These are phyloP conservation scores for Phoma sp. DNA, from an alignment of 2,329 filamentous ascomycete genomes.

Conservation along the genomic window DNA sequence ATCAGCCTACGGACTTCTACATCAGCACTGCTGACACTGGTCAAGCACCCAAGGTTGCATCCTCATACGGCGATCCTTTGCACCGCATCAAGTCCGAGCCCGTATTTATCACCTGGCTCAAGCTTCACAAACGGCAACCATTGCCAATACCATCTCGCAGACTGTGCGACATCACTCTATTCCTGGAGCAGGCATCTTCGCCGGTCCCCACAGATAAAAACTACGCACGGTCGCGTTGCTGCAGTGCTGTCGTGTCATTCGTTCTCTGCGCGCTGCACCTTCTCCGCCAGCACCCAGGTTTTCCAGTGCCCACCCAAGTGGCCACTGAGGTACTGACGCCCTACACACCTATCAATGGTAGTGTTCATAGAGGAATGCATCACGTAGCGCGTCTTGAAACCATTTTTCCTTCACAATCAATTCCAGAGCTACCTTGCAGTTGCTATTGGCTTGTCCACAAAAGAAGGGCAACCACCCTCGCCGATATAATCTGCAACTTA, in stretches of 20 bases:
- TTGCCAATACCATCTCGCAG: slow-evolving; percentile 13
- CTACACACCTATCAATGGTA: slow-evolving; percentile 8
- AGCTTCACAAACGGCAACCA: slow-evolving; percentile 6
- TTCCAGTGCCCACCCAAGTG: slow-evolving; percentile 1
- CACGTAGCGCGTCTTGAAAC: slow-evolving; percentile 9
- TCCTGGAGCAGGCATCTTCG: slow-evolving; percentile 14
- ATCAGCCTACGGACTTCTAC: slow-evolving; percentile 4
- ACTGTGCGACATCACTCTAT: slow-evolving; percentile 17
- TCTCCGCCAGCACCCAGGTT: slow-evolving; percentile 8
- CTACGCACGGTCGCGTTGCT: slow-evolving; percentile 9
- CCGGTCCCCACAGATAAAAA: slow-evolving; percentile 19
- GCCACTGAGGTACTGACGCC: slow-evolving; percentile 9
- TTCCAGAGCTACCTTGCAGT: slow-evolving; percentile 1
- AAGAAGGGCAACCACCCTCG: slow-evolving; percentile 1
- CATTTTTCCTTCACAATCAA: background rate
- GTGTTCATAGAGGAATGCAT: slow-evolving; percentile 1
- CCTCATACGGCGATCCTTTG: background rate
- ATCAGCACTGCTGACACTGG: background rate
- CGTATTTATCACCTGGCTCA: slow-evolving; percentile 6
- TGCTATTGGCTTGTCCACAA: slow-evolving; percentile 9
- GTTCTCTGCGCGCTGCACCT: slow-evolving; percentile 7
- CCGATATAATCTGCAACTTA: slow-evolving; percentile 10
- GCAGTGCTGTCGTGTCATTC: slow-evolving; percentile 13
- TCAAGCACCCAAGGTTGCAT: background rate
- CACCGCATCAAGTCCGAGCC: slow-evolving; percentile 12